Percentiles rank a stretch among this genome's conserved stretches.
These are phyloP conservation scores for Colletotrichum sidae DNA, from an alignment of 2,329 filamentous ascomycete species.

Conservation along the genomic window DNA sequence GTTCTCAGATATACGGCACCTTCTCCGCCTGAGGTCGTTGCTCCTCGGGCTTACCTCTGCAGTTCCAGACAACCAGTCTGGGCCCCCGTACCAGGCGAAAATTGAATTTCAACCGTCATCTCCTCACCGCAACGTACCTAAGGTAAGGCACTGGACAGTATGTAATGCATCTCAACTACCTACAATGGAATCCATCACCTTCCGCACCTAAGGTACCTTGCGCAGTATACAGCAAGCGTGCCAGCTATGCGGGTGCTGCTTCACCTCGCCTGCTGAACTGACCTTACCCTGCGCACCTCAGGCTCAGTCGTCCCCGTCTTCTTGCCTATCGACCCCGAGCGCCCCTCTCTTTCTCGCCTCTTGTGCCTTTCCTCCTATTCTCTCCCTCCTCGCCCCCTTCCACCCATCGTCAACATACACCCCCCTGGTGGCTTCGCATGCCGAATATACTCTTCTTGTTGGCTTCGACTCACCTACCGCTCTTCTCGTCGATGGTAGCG, in stretches of 20 bases:
- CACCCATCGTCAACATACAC: slow-evolving; percentile 24
- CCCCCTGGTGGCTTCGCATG: slow-evolving; percentile 35
- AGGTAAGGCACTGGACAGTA: too few species aligned
- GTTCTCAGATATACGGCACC: slow-evolving; percentile 35
- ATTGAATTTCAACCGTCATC: slow-evolving; percentile 44
- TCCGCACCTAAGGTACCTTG: too few species aligned
- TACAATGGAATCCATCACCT: too few species aligned
- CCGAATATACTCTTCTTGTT: slow-evolving; percentile 24
- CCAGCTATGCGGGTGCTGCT: slow-evolving; percentile 5
- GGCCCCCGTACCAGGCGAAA: slow-evolving; percentile 39
- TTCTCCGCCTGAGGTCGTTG: not conserved
- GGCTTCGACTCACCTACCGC: slow-evolving; percentile 19
- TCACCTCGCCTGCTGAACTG: slow-evolving; percentile 9
- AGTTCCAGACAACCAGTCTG: slow-evolving; percentile 33
- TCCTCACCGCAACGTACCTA: slow-evolving; percentile 33
- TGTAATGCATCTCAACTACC: too few species aligned
- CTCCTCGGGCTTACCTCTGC: slow-evolving; percentile 14
- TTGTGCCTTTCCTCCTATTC: not conserved
- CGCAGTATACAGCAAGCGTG: too few species aligned
- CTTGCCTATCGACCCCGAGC: slow-evolving; percentile 3
- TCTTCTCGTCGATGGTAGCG: slow-evolving; percentile 37
- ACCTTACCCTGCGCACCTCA: slow-evolving; percentile 15
- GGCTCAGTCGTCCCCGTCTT: slow-evolving; percentile 1
- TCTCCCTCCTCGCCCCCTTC: slow-evolving; percentile 10
- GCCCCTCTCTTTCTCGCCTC: slow-evolving; percentile 29